phyloP scores from a whole-genome alignment of 2,329 filamentous ascomycete genomes.

The Venturia carpophila region DNA sequence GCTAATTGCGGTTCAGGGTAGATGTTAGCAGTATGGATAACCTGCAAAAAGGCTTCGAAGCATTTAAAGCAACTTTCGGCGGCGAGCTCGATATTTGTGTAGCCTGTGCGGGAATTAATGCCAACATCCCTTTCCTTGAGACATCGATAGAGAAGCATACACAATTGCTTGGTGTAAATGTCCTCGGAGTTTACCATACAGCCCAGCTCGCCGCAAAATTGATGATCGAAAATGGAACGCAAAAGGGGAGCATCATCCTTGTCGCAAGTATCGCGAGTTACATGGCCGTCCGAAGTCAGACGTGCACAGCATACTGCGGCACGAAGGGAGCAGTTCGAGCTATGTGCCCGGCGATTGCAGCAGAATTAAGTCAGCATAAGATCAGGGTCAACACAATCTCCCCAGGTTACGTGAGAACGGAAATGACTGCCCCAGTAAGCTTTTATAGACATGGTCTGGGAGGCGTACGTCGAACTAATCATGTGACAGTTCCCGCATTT shows the following conservation, averaged over 20 bases:
- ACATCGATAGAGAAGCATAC: constrained; percentile 38
- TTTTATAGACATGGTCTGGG: neutral
- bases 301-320: constrained; percentile 41
- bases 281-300: constrained; percentile 44
- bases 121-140: constrained; percentile 39
- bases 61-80: constrained; percentile 33
- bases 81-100: constrained; percentile 40
- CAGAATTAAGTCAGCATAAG: constrained; percentile 41
- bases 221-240: constrained; percentile 46
- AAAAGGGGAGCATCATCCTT: constrained; percentile 45
- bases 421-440: constrained; percentile 55
- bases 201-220: constrained; percentile 43
- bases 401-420: constrained; percentile 93
- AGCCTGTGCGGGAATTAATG: constrained; percentile 55
- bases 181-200: constrained; percentile 39
- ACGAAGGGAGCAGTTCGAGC: constrained; percentile 42
- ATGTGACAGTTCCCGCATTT: constrained; percentile 57
- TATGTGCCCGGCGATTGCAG: constrained; percentile 39
- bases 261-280: constrained; percentile 48
- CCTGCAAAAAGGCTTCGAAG: constrained; percentile 28
- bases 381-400: constrained; percentile 95
- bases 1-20: constrained; percentile 31
- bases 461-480: neutral
- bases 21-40: constrained; percentile 65
- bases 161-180: constrained; percentile 38